Conservation (phyloP, 1,284 basidiomycete genomes). For the Polyporus tsugae region DNA sequence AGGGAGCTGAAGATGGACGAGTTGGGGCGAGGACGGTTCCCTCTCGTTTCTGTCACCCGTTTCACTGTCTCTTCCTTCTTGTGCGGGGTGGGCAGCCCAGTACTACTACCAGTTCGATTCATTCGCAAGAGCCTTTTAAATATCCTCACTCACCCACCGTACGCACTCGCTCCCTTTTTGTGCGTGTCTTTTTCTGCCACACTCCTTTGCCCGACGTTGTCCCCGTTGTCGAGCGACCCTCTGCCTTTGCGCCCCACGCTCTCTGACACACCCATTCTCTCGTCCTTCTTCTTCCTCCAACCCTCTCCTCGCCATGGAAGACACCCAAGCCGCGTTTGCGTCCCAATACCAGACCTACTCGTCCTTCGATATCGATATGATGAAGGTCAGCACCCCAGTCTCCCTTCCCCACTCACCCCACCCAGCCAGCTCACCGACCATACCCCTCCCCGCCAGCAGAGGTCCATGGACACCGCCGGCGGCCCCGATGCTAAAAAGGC, state of each 20-base stretch:
- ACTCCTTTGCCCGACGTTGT: slow-evolving; percentile 45
- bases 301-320: slow-evolving; percentile 63
- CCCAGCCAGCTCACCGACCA: slow-evolving; percentile 14
- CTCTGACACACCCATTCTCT: slow-evolving; percentile 45
- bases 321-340: slow-evolving; percentile 73
- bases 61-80: slow-evolving; percentile 39
- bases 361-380: slow-evolving; percentile 84
- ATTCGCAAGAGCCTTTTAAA: slow-evolving; percentile 49
- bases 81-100: slow-evolving; percentile 42
- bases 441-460: slow-evolving; percentile 48
- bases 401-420: neutral
- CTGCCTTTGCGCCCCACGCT: slow-evolving; percentile 46
- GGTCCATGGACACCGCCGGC: slow-evolving; percentile 81
- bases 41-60: slow-evolving; percentile 29
- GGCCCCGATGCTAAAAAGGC: slow-evolving; percentile 88
- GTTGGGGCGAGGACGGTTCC: neutral
- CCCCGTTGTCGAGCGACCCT: slow-evolving; percentile 39
- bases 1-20: neutral
- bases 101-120: slow-evolving; percentile 35
- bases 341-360: slow-evolving; percentile 69
- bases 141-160: slow-evolving; percentile 45
- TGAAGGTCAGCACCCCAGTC: slow-evolving; percentile 65
- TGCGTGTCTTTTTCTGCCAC: slow-evolving; percentile 60
- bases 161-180: slow-evolving; percentile 50
- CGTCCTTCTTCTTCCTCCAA: slow-evolving; percentile 46